Evolutionary conservation across 768 basidiomycete species (phyloP), one percentile per base, ranked within the genome.

Genomic region (Strobilomyces dryophilus): DNA sequence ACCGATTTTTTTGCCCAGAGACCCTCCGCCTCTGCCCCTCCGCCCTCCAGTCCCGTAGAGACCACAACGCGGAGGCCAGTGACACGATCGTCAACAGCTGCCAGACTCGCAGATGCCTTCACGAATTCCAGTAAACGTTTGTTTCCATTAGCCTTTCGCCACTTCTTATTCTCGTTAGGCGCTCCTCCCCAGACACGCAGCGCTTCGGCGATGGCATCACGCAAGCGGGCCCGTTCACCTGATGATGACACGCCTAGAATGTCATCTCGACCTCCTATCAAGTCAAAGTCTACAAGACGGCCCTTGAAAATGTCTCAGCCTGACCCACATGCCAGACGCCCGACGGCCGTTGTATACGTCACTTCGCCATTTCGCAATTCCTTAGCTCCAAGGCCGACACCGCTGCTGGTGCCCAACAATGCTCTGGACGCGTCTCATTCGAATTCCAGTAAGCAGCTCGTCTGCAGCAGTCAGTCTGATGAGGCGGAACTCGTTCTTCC

Each of bases 391-490:
- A 44, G 24, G 29, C 8, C 42, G 27, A 55, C 44, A 32, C 49
- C 20, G 26, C 54, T 5, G 17, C 61, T 27, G 40, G 44, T 17
- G 10, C 53, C 48, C 26, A 49, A 32, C 21, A 41, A 17, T 20
- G 29, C 48, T 40, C 45, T 47, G 45, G 21, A 34, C 32, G 32
- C 49, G n/a, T 67, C 60, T 20, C 62, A 66, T 56, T 47, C 44
- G 44, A 53, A 29, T 57, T 54, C 51, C 63, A 66, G 47, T 53
- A 56, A 40, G 63, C 65, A 74, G 29, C 61, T 80, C 18, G 72
- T 86, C 8, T 82, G 80, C 20, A 85, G 82, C 44, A 87, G 85
- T 58, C 81, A 85, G 64, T 84, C 83, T 45, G 82, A 85, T 56
- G 86, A 86, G 62, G 71, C 76, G 43, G 84, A 87, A 57, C 69